Evolutionary conservation across 2,329 filamentous ascomycete genomes (phyloP), one percentile per base, ranked within the genome.

Genomic region (Coleophoma eucalyptorum): DNA sequence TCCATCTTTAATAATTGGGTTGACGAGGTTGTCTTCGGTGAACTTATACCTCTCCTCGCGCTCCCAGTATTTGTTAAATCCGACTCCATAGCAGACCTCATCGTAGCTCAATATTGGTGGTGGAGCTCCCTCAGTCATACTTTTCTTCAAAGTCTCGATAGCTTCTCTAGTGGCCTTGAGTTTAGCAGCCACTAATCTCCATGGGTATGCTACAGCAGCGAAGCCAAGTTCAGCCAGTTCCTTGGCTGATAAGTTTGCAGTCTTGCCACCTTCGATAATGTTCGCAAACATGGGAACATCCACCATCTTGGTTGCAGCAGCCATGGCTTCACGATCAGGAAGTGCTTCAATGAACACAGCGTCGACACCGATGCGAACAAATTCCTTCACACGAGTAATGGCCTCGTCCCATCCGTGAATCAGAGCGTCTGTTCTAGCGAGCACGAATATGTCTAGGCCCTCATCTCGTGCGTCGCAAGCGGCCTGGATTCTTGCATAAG

Each of bases 301-400:
- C 10, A 75, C 47, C 5, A 72, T 67, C 20, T 67, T 54, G 0
- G 66, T 63, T 8, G 67, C 68, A 43, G 58, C 67, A 18, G 59
- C 58, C 74, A 77, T 76, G 0, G 69, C 51, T 1, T 69, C 69
- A 0, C 69, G 65, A 50, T 75, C 70, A 0, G 73, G 72, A 1
- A 76, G 61, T 0, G 72, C 73, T 54, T 76, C 69, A 2, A 72
- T 60, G 40, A 76, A 75, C n/a, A 76, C 66, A 0, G 68, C 68
- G 48, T 76, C 72, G 0, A 69, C 72, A 0, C 73, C 72, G 15
- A 76, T 71, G 3, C 66, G 58, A n/a, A 66, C 69, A 52, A 72
- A 72, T 51, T 73, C 66, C 16, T 67, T 60, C 0, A 68, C 73
- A 2, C 74, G 62, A 0, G 65, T 53, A 13, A 76, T 64, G 1